Evolutionary conservation across 495 filamentous ascomycete genomes (phyloP), one percentile per base, ranked within the genome.

Genomic region (Penicillium pulvis): DNA sequence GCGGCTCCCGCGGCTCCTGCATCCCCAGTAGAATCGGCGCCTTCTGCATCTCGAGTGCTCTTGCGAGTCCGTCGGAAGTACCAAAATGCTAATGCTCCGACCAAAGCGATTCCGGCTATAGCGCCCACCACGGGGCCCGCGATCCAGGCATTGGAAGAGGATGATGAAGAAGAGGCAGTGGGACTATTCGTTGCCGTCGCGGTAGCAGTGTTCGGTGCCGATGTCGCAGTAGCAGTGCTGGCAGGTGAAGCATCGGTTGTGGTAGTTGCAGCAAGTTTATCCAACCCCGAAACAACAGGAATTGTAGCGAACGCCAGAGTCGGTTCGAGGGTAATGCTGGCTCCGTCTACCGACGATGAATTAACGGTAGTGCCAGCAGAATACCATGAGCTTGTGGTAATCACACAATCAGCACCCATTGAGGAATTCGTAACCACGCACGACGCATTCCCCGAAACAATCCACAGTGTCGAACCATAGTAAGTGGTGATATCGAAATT

Each of bases 401-500:
- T 16, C 12, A 16, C 19, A 24, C 45, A 47, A 10, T 16, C 14
- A 16, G 45, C 45, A 14, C 45, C 45, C 45, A 47, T 47, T 6
- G 45, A 47, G 23, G 14, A 6, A 30, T 47, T 16, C 8, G 45
- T 47, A 24, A 47, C 23, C 7, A 14, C 12, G 45, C 45, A 47
- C 1, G 23, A 24, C 14, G 20, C 45, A 6, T 6, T 28, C 11
- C 23, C 45, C 0, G 45, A 14, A 24, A 47, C 45, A 47, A 47
- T 47, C 19, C 19, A 47, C 8, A 47, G 23, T 14, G 23, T 47
- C 0, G 19, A 16, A 14, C 23, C 23, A 4, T 14, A 47, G 23
- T 47, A 47, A 28, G 19, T 47, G 45, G 45, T 47, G 24, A 47
- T 26, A 47, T 47, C 45, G 23, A 24, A 47, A n/a, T 47, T 47